A percentile compares a stretch with the other conserved stretches of the same genome.
Conservation (phyloP, 768 basidiomycete genomes). For the Leucocoprinus sp. region DNA sequence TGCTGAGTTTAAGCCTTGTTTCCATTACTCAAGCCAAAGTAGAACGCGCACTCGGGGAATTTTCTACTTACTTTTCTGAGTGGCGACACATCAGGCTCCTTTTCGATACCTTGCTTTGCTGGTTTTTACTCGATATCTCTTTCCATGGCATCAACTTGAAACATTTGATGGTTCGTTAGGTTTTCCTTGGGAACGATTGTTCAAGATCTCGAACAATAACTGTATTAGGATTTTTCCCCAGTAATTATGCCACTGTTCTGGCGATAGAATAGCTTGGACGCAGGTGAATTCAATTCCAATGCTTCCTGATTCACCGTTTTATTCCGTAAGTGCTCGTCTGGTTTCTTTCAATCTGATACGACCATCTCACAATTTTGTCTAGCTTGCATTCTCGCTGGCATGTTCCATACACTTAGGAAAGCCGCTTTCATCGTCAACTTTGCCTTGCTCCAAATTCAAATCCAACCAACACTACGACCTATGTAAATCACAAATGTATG, state of each 20-base stretch:
- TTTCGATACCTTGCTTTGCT: slow-evolving; percentile 57
- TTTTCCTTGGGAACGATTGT: slow-evolving; percentile 55
- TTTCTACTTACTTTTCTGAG: slow-evolving; percentile 58
- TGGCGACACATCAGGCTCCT: slow-evolving; percentile 64
- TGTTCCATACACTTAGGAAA: slow-evolving; percentile 47
- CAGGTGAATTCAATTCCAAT: slow-evolving; percentile 69
- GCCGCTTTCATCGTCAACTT: slow-evolving; percentile 66
- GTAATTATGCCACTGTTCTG: slow-evolving; percentile 45
- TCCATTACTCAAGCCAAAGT: background rate
- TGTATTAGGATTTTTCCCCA: slow-evolving; percentile 70
- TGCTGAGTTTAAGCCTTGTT: slow-evolving; percentile 21
- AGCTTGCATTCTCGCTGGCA: slow-evolving; percentile 66
- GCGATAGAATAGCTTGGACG: slow-evolving; percentile 68
- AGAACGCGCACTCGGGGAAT: slow-evolving; percentile 52
- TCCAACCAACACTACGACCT: slow-evolving; percentile 68
- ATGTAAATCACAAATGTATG: slow-evolving; percentile 23
- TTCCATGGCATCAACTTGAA: slow-evolving; percentile 72
- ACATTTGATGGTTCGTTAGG: slow-evolving; percentile 51
- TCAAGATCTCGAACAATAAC: slow-evolving; percentile 65
- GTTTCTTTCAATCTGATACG: too few relatives aligned
- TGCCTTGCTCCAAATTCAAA: slow-evolving; percentile 69
- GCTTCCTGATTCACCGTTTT: slow-evolving; percentile 64
- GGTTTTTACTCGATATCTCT: slow-evolving; percentile 76
- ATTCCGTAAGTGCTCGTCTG: slow-evolving; percentile 52
- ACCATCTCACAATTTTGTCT: too few relatives aligned